These are phyloP conservation scores for Protea cynaroides DNA, from an alignment of 164 flowering plant genomes.

Conservation along the genomic window DNA sequence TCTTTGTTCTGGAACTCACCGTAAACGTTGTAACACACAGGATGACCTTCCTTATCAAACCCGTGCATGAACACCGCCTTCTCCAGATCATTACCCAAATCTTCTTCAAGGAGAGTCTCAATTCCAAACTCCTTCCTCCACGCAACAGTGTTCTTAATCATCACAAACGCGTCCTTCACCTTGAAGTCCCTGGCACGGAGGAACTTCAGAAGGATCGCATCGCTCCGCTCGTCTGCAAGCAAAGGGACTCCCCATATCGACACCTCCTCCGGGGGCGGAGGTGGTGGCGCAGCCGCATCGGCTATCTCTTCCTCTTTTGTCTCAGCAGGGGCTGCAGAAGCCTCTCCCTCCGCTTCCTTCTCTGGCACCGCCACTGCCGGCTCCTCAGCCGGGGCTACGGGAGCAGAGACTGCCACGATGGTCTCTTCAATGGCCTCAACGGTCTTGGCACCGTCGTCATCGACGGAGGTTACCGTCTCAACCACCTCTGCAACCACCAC, in stretches of 20 bases:
- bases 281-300: slow-evolving; percentile 6
- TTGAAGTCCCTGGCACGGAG: slow-evolving; percentile 89
- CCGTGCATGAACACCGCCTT: slow-evolving; percentile 79
- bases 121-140: slow-evolving; percentile 83
- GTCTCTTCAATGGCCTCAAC: slow-evolving; percentile 75
- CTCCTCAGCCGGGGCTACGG: slow-evolving; percentile 5
- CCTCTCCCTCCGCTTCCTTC: slow-evolving; percentile 7
- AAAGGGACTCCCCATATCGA: slow-evolving; percentile 74
- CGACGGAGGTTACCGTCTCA: slow-evolving; percentile 27
- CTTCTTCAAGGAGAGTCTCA: slow-evolving; percentile 61
- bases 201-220: slow-evolving; percentile 75
- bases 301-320: slow-evolving; percentile 19
- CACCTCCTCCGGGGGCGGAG: slow-evolving; percentile 57
- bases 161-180: slow-evolving; percentile 74
- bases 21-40: slow-evolving; percentile 82
- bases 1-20: slow-evolving; percentile 83
- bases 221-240: slow-evolving; percentile 62
- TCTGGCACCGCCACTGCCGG: slow-evolving; percentile 4
- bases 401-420: slow-evolving; percentile 34
- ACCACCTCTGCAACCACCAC: slow-evolving; percentile 14
- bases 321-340: slow-evolving; percentile 17
- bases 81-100: slow-evolving; percentile 52
- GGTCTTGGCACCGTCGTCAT: slow-evolving; percentile 63
- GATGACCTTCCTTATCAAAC: slow-evolving; percentile 69
- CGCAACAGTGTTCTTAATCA: slow-evolving; percentile 66